Evolutionary conservation across 2,329 filamentous ascomycete genomes (phyloP).

Genomic region (Claviceps quebecensis): DNA sequence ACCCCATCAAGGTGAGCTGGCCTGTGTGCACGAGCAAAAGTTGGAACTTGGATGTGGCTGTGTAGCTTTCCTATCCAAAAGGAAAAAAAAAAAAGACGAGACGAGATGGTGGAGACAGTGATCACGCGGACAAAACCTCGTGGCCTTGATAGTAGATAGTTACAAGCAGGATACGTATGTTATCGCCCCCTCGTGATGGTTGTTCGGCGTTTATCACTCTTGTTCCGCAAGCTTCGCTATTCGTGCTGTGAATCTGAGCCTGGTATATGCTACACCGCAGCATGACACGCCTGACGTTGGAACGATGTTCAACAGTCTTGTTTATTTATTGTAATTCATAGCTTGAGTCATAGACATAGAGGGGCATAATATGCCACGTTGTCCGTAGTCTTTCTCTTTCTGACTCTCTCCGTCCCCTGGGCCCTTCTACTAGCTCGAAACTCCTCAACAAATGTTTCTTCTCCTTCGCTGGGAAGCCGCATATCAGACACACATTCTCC

Average conservation of each 20-base stretch:
- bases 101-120: background rate
- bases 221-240: background rate
- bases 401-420: no score
- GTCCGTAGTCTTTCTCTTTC: no score
- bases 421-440: no score
- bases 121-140: background rate
- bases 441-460: no score
- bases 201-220: background rate
- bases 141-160: background rate
- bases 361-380: no score
- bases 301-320: no score
- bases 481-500: no score
- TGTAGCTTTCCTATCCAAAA: background rate
- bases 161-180: background rate
- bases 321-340: no score
- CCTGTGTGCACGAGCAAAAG: background rate
- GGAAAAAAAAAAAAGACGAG: background rate
- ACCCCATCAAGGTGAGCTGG: background rate
- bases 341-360: no score
- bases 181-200: background rate
- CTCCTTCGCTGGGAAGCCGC: no score
- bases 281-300: background rate
- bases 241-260: background rate
- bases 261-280: no score
- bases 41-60: background rate